Conservation (phyloP, 2,329 filamentous ascomycete genomes). For the Penicillium sp. region DNA sequence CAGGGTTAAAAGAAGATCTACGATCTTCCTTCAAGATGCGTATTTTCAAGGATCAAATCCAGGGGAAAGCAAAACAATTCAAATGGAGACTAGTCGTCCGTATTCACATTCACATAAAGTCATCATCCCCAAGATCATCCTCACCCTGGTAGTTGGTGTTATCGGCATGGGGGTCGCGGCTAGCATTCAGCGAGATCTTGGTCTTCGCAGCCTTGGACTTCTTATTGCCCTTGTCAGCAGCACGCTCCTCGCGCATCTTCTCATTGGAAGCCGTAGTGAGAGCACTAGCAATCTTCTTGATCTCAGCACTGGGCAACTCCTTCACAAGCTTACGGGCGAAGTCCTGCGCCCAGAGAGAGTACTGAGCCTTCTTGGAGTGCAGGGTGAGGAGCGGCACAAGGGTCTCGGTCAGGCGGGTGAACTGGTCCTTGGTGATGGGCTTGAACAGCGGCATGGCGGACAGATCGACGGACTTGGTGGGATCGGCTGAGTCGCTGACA, state of each 20-base stretch:
- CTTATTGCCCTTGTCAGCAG: conserved; percentile 88
- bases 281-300: conserved; percentile 89
- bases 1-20: background rate
- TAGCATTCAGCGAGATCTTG: conserved; percentile 75
- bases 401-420: conserved; percentile 73
- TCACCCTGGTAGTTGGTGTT: conserved; percentile 78
- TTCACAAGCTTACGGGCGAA: conserved; percentile 84
- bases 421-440: conserved; percentile 82
- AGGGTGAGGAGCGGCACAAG: conserved; percentile 73
- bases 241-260: conserved; percentile 98
- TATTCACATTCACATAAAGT: conserved; percentile 48
- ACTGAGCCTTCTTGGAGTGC: conserved; percentile 86
- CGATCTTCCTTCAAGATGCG: conserved; percentile 1
- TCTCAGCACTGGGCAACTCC: conserved; percentile 85
- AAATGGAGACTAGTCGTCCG: conserved; percentile 13
- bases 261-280: conserved; percentile 92
- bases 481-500: conserved; percentile 66
- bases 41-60: conserved; percentile 14
- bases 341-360: conserved; percentile 85
- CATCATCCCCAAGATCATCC: conserved; percentile 71
- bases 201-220: conserved; percentile 97
- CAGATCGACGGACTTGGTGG: conserved; percentile 77
- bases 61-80: conserved; percentile 12
- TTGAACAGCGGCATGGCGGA: conserved; percentile 80
- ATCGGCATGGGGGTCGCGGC: conserved; percentile 63